Evolutionary conservation across 306 rosid species (phyloP), one percentile per base, ranked within the genome.

Genomic region (Inga leiocalycina): DNA sequence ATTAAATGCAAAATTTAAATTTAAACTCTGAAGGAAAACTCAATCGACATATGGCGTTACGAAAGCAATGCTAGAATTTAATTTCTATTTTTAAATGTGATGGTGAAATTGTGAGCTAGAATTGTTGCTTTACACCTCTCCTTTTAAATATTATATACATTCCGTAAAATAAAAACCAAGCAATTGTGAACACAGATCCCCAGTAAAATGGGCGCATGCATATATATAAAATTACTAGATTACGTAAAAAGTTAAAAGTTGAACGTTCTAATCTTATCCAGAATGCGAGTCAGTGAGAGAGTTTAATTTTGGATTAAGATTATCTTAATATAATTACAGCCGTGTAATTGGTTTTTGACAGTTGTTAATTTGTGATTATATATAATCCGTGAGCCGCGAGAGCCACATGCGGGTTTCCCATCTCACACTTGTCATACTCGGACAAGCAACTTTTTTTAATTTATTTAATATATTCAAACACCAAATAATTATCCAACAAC

Each of bases 221-320:
- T 0, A 65, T 22, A 59, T 59, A 65, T 65, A 32, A 5, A 64
- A 65, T 30, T 14, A 5, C 2, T 14, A 32, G 15, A 65, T 72
- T 39, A 32, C 78, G 75, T 72, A 80, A 45, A 80, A 24, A 48
- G 69, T 67, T 65, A 56, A 80, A 76, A 37, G 6, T 64, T 73
- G 73, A 81, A 68, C 79, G 65, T 48, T 43, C 44, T 39, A 43
- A 84, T 87, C 84, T 81, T 78, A 84, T 84, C 87, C 4, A 67
- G 5, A 80, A 43, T 74, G 57, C 76, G 62, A 84, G 43, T 13
- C 10, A 77, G 62, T 9, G 7, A 12, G 45, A 22, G 54, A 20
- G 43, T 69, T 80, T 71, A 15, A 32, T 64, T 11, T 39, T 64
- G 74, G 37, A 32, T 64, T 20, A n/a, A 57, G 43, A 39, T 39